These are phyloP conservation scores for Boeremia lycopersici DNA, from an alignment of 2,329 filamentous ascomycete genomes.

Conservation along the genomic window DNA sequence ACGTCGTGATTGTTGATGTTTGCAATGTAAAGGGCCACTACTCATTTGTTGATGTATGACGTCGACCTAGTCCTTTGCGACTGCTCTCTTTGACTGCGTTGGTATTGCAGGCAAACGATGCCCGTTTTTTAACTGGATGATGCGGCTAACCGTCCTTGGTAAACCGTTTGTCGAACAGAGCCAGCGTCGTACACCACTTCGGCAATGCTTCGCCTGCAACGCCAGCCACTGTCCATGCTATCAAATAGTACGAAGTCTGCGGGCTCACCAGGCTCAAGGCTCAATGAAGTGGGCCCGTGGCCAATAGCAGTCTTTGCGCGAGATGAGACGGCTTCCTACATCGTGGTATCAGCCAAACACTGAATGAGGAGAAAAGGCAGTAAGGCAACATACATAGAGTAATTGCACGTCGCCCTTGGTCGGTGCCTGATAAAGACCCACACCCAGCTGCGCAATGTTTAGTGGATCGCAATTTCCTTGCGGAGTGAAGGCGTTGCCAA, in stretches of 20 bases:
- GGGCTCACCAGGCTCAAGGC: constrained; percentile 43
- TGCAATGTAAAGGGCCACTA: not conserved
- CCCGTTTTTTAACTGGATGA: not conserved
- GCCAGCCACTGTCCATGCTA: constrained; percentile 46
- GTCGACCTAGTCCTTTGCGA: not conserved
- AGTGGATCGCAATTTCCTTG: constrained; percentile 71
- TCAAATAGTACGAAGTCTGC: constrained; percentile 54
- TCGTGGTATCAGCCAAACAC: constrained; percentile 22
- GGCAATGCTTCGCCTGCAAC: constrained; percentile 48
- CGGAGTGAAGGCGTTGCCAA: constrained; percentile 77
- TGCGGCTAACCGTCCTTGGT: constrained; percentile 22
- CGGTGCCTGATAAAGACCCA: constrained; percentile 61
- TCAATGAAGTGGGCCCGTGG: constrained; percentile 33
- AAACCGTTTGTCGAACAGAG: constrained; percentile 38
- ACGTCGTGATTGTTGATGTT: constrained; percentile 7
- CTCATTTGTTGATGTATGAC: not conserved
- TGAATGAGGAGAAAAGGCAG: not conserved
- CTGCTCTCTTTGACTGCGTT: not conserved
- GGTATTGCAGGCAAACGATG: not conserved
- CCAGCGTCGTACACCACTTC: constrained; percentile 55
- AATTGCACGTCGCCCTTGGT: constrained; percentile 63
- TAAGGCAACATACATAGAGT: constrained; percentile 57
- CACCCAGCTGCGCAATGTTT: constrained; percentile 58
- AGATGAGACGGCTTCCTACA: constrained; percentile 56
- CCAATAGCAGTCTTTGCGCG: constrained; percentile 53